A percentile compares a stretch with the other conserved stretches of the same genome.
Conservation (phyloP, 2,329 filamentous ascomycete genomes). For the Elsinoe batatas region DNA sequence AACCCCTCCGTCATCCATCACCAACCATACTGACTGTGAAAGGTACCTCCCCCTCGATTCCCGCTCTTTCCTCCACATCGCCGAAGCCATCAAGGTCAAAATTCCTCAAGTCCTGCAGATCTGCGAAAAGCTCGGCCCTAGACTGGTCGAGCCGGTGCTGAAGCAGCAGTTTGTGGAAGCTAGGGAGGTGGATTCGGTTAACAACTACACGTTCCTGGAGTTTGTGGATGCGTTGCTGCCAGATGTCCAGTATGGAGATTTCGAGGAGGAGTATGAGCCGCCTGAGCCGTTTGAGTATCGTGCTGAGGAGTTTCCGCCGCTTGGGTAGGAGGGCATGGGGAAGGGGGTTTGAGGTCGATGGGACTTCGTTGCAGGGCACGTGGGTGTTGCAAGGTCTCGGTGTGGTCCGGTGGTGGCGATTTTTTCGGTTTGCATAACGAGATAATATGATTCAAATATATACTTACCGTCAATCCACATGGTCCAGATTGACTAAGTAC, state of each 20-base stretch:
- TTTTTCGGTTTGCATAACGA: background rate
- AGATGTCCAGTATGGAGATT: background rate
- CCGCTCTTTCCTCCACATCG: background rate
- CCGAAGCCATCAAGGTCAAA: conserved; percentile 1
- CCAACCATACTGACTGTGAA: background rate
- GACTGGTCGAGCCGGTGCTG: conserved; percentile 2
- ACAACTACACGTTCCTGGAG: background rate
- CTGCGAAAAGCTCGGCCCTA: background rate
- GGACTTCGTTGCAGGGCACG: background rate
- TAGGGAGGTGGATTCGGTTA: background rate
- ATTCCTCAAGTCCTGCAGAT: background rate
- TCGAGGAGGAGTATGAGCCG: background rate
- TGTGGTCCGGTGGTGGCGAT: background rate
- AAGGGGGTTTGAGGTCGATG: background rate
- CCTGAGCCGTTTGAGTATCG: background rate
- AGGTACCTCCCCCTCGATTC: conserved; percentile 6
- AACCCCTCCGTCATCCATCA: too few species aligned
- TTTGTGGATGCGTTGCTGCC: background rate
- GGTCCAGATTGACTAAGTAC: too few species aligned
- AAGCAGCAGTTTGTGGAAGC: conserved; percentile 3
- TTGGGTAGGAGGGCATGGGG: background rate
- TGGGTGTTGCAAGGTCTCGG: background rate
- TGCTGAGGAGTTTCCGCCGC: conserved; percentile 6
- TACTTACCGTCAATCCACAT: too few species aligned
- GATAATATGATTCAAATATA: too few species aligned